A percentile compares a stretch with the other conserved stretches of the same genome.
Conservation (phyloP, 2,329 filamentous ascomycete species). For the Botrytis medusae region DNA sequence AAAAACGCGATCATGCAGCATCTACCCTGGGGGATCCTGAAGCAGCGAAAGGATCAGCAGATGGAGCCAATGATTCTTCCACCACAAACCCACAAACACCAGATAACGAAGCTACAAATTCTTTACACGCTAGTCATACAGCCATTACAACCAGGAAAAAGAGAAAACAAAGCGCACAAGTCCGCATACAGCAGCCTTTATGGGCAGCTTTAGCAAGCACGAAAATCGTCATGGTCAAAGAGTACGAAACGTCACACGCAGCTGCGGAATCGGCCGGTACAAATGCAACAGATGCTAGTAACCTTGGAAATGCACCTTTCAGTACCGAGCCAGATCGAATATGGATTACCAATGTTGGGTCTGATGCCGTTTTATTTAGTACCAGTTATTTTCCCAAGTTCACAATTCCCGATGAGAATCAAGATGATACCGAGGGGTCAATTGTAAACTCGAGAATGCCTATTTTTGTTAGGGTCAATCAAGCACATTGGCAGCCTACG, state of each 20-base stretch:
- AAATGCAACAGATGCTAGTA: conserved; percentile 74
- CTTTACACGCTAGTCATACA: conserved; percentile 31
- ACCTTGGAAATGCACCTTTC: conserved; percentile 73
- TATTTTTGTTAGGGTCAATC: conserved; percentile 77
- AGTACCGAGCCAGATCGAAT: conserved; percentile 69
- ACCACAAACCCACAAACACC: conserved; percentile 29
- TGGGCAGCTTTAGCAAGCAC: conserved; percentile 95
- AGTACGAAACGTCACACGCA: conserved; percentile 78
- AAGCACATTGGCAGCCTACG: conserved; percentile 76
- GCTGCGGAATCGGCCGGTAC: conserved; percentile 71
- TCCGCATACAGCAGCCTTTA: conserved; percentile 84
- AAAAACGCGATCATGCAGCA: conserved; percentile 54
- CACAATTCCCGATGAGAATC: conserved; percentile 38
- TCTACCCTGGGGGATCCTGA: conserved; percentile 58
- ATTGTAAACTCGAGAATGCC: conserved; percentile 69
- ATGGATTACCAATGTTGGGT: conserved; percentile 78
- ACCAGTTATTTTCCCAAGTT: conserved; percentile 62
- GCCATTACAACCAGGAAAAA: conserved; percentile 72
- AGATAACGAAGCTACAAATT: conserved; percentile 34
- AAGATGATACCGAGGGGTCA: conserved; percentile 35
- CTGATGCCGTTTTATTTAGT: conserved; percentile 75
- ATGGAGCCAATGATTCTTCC: conserved; percentile 51
- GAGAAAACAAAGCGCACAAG: conserved; percentile 86
- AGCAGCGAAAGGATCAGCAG: conserved; percentile 52
- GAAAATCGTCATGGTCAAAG: conserved; percentile 94